Conservation (phyloP, 495 filamentous ascomycete species). For the Penicillium waksmanii region DNA sequence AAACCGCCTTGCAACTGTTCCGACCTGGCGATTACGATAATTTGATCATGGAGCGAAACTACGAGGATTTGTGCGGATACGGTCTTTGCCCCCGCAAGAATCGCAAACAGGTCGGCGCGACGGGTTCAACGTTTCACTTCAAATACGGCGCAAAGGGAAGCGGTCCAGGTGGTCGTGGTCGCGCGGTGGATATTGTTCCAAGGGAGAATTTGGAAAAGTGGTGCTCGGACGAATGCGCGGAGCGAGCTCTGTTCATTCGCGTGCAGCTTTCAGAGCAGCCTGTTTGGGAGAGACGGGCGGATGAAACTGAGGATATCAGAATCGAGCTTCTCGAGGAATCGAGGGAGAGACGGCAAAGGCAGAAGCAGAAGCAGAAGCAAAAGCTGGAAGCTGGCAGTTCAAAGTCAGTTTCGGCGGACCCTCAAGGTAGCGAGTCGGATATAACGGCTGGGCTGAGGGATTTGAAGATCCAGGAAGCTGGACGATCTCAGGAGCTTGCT, state of each 20-base stretch:
- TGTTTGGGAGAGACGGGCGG: constrained; percentile 69
- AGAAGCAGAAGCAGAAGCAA: constrained; percentile 10
- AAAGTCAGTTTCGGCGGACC: constrained; percentile 1
- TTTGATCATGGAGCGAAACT: constrained; percentile 83
- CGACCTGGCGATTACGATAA: constrained; percentile 85
- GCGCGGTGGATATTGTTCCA: constrained; percentile 62
- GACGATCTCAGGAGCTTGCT: constrained; percentile 43
- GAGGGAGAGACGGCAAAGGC: constrained; percentile 22
- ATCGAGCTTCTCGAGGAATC: constrained; percentile 61
- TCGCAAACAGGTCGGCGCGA: constrained; percentile 41
- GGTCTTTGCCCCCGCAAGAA: constrained; percentile 68
- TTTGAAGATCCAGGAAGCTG: constrained; percentile 34
- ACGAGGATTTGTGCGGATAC: constrained; percentile 79
- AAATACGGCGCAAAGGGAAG: constrained; percentile 52
- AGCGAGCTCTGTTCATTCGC: constrained; percentile 78
- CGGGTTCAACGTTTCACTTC: constrained; percentile 50
- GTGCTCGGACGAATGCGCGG: constrained; percentile 81
- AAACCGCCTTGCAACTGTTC: constrained; percentile 65
- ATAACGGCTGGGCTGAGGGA: constrained; percentile 38
- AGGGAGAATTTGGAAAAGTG: constrained; percentile 77
- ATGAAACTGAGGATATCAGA: constrained; percentile 35
- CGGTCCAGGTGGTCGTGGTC: constrained; percentile 52
- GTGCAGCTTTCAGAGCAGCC: constrained; percentile 81
- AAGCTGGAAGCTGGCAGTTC: constrained; percentile 9
- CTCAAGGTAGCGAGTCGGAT: constrained; percentile 23